Evolutionary conservation across 805 yeast species (phyloP).

Genomic region (Ogataea polymorpha): DNA sequence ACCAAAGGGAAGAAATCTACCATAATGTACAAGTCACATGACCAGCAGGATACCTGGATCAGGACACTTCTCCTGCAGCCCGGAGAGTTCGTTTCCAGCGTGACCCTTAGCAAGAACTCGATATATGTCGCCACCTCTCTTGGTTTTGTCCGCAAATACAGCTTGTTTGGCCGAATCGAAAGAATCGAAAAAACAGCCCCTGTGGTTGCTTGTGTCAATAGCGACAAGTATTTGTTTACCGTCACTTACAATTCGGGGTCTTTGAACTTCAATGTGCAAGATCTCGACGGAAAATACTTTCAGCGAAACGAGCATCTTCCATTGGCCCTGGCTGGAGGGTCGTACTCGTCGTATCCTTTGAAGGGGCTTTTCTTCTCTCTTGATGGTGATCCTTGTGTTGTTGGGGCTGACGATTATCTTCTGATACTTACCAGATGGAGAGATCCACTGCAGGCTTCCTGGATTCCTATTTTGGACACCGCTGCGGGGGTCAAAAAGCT

Average conservation of each 20-base stretch:
- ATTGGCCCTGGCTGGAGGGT: slow-evolving; percentile 20
- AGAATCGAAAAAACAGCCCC: slow-evolving; percentile 69
- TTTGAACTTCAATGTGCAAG: slow-evolving; percentile 35
- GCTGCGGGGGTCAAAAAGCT: slow-evolving; percentile 46
- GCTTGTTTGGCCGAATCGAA: slow-evolving; percentile 69
- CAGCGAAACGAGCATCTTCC: slow-evolving; percentile 49
- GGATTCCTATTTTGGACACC: slow-evolving; percentile 82
- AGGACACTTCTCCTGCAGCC: slow-evolving; percentile 39
- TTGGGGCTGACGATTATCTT: slow-evolving; percentile 74
- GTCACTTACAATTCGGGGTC: slow-evolving; percentile 38
- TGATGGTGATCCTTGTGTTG: slow-evolving; percentile 86
- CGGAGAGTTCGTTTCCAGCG: slow-evolving; percentile 59
- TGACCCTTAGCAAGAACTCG: slow-evolving; percentile 61
- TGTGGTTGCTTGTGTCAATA: slow-evolving; percentile 68
- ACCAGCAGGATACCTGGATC: slow-evolving; percentile 69
- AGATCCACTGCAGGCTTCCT: slow-evolving; percentile 66
- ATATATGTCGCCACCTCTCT: slow-evolving; percentile 68
- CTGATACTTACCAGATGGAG: slow-evolving; percentile 78
- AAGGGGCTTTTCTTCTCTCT: slow-evolving; percentile 81
- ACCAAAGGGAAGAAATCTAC: slow-evolving; percentile 17
- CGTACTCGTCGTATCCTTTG: slow-evolving; percentile 32
- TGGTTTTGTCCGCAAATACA: slow-evolving; percentile 73
- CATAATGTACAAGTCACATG: slow-evolving; percentile 68
- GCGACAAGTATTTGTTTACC: slow-evolving; percentile 51
- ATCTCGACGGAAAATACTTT: slow-evolving; percentile 34